A percentile compares a stretch with the other conserved stretches of the same genome.
Conservation (phyloP, 768 basidiomycete species). For the Pisolithus orientalis region DNA sequence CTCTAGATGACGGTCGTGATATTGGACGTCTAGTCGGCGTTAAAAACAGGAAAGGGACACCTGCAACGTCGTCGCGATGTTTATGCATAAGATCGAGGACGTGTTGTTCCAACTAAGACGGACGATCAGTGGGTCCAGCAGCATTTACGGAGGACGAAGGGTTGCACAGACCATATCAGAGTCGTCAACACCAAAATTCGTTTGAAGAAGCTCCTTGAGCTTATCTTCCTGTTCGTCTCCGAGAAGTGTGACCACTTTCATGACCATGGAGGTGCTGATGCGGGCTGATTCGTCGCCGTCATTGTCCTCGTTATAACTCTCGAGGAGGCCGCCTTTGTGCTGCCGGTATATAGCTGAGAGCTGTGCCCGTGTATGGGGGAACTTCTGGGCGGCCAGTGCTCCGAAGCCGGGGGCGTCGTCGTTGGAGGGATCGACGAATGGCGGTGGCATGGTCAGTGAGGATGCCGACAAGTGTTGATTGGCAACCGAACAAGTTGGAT, state of each 20-base stretch:
- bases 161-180: constrained; percentile 47
- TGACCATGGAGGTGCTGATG: constrained; percentile 60
- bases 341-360: constrained; percentile 68
- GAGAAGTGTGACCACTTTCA: constrained; percentile 63
- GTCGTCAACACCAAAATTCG: constrained; percentile 62
- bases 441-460: constrained; percentile 16
- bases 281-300: constrained; percentile 47
- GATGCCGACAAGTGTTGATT: constrained; percentile 4
- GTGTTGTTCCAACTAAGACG: constrained; percentile 69
- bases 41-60: constrained; percentile 77
- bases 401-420: constrained; percentile 16
- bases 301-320: constrained; percentile 48
- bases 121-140: constrained; percentile 13
- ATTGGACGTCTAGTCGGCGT: constrained; percentile 69
- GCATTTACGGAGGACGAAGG: constrained; percentile 1
- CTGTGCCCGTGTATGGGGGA: constrained; percentile 81
- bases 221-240: constrained; percentile 83
- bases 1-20: constrained; percentile 75
- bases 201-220: constrained; percentile 69
- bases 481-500: constrained; percentile 1
- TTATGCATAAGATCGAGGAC: constrained; percentile 96
- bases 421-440: constrained; percentile 11
- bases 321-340: constrained; percentile 45
- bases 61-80: constrained; percentile 79
- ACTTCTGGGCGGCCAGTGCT: constrained; percentile 33